Base-by-base conservation (phyloP, 225 moss, liverwort and hornwort species). In the Sphagnum contortum region DNA sequence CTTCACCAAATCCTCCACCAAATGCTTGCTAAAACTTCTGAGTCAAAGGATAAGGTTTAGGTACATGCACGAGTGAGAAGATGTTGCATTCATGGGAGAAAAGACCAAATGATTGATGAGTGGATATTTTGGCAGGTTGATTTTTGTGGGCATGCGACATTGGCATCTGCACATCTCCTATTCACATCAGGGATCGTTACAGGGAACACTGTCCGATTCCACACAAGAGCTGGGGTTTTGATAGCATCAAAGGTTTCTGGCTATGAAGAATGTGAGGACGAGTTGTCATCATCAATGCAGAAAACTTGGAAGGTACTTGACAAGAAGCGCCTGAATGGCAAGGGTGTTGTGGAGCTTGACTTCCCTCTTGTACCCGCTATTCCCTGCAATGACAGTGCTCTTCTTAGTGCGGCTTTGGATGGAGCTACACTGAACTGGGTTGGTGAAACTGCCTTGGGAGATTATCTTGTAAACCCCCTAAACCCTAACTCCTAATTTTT, bases 141-240 rank as follows among this genome's bases (percentile, higher is more conserved):
- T 9, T 60, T 83, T 14, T 87, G 87, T 69, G 87, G 87, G 50
- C 87, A 87, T 61, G 87, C 63, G 49, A 83, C 87, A 6, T 63
- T 87, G 62, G 87, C 87, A 6, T 81, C 69, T 53, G 70, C 96
- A 6, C 93, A 98, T 63, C 72, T 98, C 72, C 63, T 98, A 70
- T 98, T 98, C 64, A 81, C 90, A 47, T 88, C 90, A 44, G 90
- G 90, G 57, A 72, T 92, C 54, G 96, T 93, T 70, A 82, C 82
- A 67, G 92, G 92, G 63, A 77, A 92, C 44, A 75, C 76, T 50
- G 81, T 78, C 44, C 64, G 85, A 48, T 98, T 98, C 65, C 90
- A 93, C 57, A 89, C 85, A 57, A 90, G 66, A 73, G 83, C 76
- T 64, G 90, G 86, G 47, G 67, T 70, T 62, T 69, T 98, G 60